phyloP scores from a whole-genome alignment of 1,284 basidiomycete genomes.

The Vanrija pseudolonga region DNA sequence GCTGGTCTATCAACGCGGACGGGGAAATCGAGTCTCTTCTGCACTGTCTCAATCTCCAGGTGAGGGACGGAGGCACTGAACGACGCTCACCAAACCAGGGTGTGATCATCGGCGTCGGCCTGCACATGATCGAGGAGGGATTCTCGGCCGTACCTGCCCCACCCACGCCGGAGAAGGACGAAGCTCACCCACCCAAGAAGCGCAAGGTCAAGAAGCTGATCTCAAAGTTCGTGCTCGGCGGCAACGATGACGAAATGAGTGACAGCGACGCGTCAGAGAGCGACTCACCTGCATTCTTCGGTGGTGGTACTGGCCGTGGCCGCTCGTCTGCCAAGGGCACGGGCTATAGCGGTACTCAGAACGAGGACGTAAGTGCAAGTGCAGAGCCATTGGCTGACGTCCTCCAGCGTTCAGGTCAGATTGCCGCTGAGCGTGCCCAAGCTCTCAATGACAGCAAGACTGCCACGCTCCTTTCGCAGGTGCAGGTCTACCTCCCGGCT shows the following conservation, averaged over 20 bases:
- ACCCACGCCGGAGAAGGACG: conserved; percentile 26
- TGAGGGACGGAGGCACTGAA: conserved; percentile 6
- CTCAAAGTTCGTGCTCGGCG: neutral
- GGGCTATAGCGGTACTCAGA: conserved; percentile 73
- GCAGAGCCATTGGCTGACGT: neutral
- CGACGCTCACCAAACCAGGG: conserved; percentile 53
- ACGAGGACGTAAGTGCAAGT: conserved; percentile 67
- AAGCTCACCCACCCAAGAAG: conserved; percentile 46
- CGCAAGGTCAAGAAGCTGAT: conserved; percentile 10
- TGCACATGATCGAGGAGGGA: conserved; percentile 52
- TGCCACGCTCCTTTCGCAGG: conserved; percentile 61
- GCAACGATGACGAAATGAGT: conserved; percentile 53
- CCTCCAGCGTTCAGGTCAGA: conserved; percentile 68
- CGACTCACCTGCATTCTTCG: conserved; percentile 1
- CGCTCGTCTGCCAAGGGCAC: conserved; percentile 58
- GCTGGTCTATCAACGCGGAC: neutral
- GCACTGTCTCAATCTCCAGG: conserved; percentile 75
- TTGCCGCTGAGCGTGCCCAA: conserved; percentile 69
- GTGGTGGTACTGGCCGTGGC: conserved; percentile 49
- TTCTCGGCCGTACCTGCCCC: conserved; percentile 11
- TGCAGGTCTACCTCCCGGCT: conserved; percentile 74
- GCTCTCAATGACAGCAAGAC: conserved; percentile 66
- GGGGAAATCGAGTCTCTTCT: conserved; percentile 61
- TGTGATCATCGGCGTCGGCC: conserved; percentile 75
- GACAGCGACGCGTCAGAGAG: conserved; percentile 51